Evolutionary conservation across 768 basidiomycete genomes (phyloP), one percentile per base, ranked within the genome.

Genomic region (Chalciporus chontae): DNA sequence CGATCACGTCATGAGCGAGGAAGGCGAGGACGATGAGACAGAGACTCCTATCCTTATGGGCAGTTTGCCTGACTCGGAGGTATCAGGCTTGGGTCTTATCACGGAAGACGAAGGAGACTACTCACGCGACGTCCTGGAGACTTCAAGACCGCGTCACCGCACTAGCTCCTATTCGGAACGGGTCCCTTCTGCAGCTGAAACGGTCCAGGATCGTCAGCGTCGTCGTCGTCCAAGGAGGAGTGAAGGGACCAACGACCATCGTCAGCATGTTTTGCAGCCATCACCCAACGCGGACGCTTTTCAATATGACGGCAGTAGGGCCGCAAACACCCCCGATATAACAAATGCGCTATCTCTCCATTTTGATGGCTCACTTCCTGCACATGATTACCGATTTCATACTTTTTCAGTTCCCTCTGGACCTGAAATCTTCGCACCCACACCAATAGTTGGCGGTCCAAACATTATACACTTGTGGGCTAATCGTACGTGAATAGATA

Each of bases 391-490:
- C 32, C 52, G 48, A 45, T 29, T 21, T 23, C 60, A 57, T 44
- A 47, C 47, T 34, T 39, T 53, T 53, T 48, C 61, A 48, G 51
- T 47, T 39, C 51, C 64, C n/a, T 63, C 59, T 52, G 59, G 65
- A 29, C 63, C 64, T 47, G 59, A 69, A 56, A 68, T 68, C 48
- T 31, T 68, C 47, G 66, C 66, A 48, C 66, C 66, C 36, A 68
- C 66, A 24, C 66, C 66, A 47, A 54, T 68, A 31, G 68, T 68
- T 55, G 66, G 66, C 40, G 66, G 66, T 11, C 66, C 66, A 24
- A 68, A 68, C 57, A 55, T 68, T 44, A 59, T 59, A 56, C 68
- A 68, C 52, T 50, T 68, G 53, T 68, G 66, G 66, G 68, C 68
- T 48, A 57, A 63, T 47, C 66, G 66, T 15, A 24, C 59, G 53